Evolutionary conservation across 257 asterid genomes (phyloP).

Genomic region (Przewalskia tangutica): DNA sequence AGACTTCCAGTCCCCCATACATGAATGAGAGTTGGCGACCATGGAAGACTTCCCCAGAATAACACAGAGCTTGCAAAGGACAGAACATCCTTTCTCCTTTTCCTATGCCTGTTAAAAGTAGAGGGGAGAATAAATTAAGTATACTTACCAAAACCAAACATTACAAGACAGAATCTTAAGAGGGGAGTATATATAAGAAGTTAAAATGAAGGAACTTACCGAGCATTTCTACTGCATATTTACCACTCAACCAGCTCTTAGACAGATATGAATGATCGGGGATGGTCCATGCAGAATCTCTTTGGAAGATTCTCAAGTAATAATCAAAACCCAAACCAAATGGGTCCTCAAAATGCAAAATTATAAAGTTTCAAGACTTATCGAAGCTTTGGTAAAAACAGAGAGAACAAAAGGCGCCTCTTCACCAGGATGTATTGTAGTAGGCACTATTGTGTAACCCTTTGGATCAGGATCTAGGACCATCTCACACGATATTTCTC

Average conservation of each 20-base stretch:
- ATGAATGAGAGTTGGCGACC: neutral
- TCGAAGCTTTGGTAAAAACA: conserved; percentile 86
- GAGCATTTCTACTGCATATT: conserved; percentile 3
- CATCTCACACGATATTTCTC: conserved; percentile 99
- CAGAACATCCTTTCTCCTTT: neutral
- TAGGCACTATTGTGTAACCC: conserved; percentile 98
- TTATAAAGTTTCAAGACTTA: conserved; percentile 80
- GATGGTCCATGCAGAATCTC: conserved; percentile 4
- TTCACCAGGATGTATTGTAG: conserved; percentile 98
- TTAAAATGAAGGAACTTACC: conserved; percentile 16
- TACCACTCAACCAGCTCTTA: conserved; percentile 6
- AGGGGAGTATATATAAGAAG: neutral
- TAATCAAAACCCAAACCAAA: conserved; percentile 3
- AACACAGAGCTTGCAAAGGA: neutral
- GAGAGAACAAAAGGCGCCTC: conserved; percentile 98
- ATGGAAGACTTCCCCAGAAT: neutral
- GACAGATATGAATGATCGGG: conserved; percentile 14
- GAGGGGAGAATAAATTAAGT: neutral
- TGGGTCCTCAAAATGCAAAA: conserved; percentile 4
- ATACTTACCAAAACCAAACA: neutral
- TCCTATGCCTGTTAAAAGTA: neutral
- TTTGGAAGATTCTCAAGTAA: conserved; percentile 8
- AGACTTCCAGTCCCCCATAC: neutral
- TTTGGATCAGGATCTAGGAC: conserved; percentile 97
- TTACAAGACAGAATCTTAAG: neutral